These are phyloP conservation scores for Amanita brunnescens DNA, from an alignment of 768 basidiomycete species.

Conservation along the genomic window DNA sequence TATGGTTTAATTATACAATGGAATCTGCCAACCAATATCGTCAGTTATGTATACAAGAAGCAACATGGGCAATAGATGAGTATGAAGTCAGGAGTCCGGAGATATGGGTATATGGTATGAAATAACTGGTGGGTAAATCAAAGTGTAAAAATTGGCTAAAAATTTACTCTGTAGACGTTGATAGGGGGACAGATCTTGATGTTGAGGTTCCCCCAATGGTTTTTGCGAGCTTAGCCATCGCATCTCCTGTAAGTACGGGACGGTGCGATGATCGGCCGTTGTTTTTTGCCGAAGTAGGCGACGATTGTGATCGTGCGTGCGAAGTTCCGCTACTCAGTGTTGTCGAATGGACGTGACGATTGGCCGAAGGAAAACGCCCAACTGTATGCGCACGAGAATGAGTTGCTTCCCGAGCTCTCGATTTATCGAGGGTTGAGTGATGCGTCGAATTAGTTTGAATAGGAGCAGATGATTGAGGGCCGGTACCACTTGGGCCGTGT, in stretches of 20 bases:
- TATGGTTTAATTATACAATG: not conserved
- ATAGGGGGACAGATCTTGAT: conserved; percentile 16
- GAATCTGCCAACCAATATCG: not conserved
- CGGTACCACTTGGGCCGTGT: conserved; percentile 43
- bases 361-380: conserved; percentile 28
- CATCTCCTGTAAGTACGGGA: conserved; percentile 69
- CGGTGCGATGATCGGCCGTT: conserved; percentile 39
- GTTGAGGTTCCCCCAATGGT: conserved; percentile 39
- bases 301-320: conserved; percentile 58
- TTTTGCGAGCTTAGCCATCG: conserved; percentile 55
- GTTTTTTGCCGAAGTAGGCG: conserved; percentile 38
- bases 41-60: not conserved
- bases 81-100: not conserved
- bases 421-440: conserved; percentile 14
- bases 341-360: conserved; percentile 33
- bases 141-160: not conserved
- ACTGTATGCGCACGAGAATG: conserved; percentile 54
- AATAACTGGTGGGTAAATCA: not conserved
- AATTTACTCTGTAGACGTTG: conserved; percentile 15
- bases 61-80: not conserved
- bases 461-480: conserved; percentile 36
- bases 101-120: not conserved
- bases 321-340: conserved; percentile 32
- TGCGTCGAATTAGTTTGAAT: conserved; percentile 24
- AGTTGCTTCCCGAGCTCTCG: conserved; percentile 24